These are phyloP conservation scores for Kalanchoe fedtschenkoi DNA, from an alignment of 164 flowering plant genomes.

Conservation along the genomic window DNA sequence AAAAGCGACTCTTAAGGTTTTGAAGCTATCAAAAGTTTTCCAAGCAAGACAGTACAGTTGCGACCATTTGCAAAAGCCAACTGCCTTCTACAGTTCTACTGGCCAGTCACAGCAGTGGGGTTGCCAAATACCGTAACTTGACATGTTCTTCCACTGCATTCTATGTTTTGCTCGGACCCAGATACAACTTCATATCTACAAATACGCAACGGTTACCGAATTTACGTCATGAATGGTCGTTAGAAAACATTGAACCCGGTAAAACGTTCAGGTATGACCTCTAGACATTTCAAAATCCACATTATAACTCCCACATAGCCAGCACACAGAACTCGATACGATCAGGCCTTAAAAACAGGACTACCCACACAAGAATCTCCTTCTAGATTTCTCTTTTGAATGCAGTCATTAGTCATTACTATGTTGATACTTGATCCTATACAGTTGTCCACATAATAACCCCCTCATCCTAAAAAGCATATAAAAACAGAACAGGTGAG, in stretches of 20 bases:
- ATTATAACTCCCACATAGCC: not conserved
- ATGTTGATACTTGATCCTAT: no score
- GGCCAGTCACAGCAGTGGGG: not conserved
- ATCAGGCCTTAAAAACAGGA: no score
- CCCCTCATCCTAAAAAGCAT: no score
- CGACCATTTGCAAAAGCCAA: not conserved
- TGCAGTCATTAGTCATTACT: no score
- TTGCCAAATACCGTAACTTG: not conserved
- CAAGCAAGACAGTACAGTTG: not conserved
- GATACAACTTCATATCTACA: not conserved
- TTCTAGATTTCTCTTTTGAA: no score
- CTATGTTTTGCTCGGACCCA: not conserved
- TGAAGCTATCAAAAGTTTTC: not conserved
- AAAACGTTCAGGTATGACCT: not conserved
- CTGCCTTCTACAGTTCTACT: not conserved
- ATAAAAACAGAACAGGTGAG: not conserved
- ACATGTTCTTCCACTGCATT: not conserved
- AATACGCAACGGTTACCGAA: not conserved
- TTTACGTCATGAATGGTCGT: not conserved
- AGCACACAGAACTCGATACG: no score
- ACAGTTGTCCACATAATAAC: no score
- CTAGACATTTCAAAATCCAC: not conserved
- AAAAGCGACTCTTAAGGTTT: not conserved
- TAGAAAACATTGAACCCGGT: not conserved
- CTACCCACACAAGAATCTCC: no score